Percentiles rank a stretch among this genome's conserved stretches.
These are phyloP conservation scores for Dittrichia graveolens DNA, from an alignment of 129 eudicot genomes.

Conservation along the genomic window DNA sequence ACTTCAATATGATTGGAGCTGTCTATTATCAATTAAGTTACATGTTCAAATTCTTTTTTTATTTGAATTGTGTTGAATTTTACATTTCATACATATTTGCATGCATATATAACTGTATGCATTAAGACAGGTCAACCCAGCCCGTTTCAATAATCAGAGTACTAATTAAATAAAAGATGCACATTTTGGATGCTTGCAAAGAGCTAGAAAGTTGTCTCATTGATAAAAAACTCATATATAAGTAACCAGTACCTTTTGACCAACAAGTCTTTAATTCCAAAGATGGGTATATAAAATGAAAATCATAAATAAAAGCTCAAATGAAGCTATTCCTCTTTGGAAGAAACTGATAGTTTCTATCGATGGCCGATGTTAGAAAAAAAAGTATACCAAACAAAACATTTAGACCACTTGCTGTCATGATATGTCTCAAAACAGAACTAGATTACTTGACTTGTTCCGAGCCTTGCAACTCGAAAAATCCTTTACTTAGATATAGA, in stretches of 20 bases:
- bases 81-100: too few species aligned
- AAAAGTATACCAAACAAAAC: conserved; percentile 21
- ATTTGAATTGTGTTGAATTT: too few species aligned
- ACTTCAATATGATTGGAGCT: too few species aligned
- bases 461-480: background rate
- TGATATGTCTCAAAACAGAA: conserved; percentile 9
- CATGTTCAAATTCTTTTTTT: too few species aligned
- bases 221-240: background rate
- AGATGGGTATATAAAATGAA: background rate
- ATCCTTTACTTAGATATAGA: background rate
- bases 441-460: background rate
- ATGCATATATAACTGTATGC: too few species aligned
- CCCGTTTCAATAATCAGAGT: too few species aligned
- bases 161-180: too few species aligned
- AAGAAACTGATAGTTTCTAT: conserved; percentile 12
- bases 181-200: too few species aligned
- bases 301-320: background rate
- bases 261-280: background rate
- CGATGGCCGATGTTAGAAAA: conserved; percentile 1
- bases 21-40: too few species aligned
- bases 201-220: too few species aligned
- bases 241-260: background rate
- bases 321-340: background rate
- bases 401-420: background rate
- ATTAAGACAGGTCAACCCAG: too few species aligned